These are phyloP conservation scores for Venturia oleaginea DNA, from an alignment of 2,329 filamentous ascomycete species.

Conservation along the genomic window DNA sequence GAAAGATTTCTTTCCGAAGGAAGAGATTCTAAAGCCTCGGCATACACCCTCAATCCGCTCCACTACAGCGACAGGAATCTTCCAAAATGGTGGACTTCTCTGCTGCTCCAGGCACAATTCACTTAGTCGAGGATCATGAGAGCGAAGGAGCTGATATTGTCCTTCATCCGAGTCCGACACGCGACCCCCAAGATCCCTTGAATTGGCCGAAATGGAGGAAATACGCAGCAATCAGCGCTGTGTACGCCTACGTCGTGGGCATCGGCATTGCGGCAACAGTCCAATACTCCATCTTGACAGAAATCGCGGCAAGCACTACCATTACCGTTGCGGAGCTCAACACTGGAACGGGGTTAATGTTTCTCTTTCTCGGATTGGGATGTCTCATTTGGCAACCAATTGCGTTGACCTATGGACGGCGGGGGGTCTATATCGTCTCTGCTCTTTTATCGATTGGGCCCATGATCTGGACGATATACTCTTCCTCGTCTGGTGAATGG, in stretches of 20 bases:
- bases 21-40: neutral
- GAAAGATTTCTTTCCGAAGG: neutral
- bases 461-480: constrained; percentile 4
- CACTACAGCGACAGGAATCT: neutral
- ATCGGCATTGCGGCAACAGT: constrained; percentile 39
- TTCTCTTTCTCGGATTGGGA: constrained; percentile 43
- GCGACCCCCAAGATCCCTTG: constrained; percentile 38
- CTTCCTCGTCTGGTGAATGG: constrained; percentile 3
- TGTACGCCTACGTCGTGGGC: constrained; percentile 37
- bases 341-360: constrained; percentile 44
- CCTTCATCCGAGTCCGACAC: constrained; percentile 30
- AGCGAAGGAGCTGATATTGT: constrained; percentile 22
- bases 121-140: constrained; percentile 34
- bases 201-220: constrained; percentile 31
- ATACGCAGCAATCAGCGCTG: constrained; percentile 1
- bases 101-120: constrained; percentile 32
- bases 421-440: constrained; percentile 38
- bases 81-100: neutral
- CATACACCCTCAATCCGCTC: too few relatives aligned
- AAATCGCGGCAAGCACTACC: constrained; percentile 38
- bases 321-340: constrained; percentile 38
- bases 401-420: constrained; percentile 43
- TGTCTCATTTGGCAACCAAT: constrained; percentile 45
- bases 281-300: constrained; percentile 42
- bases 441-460: constrained; percentile 29